Conservation (phyloP, 192 early-diverging fungal species). For the Coemansia sp. region DNA sequence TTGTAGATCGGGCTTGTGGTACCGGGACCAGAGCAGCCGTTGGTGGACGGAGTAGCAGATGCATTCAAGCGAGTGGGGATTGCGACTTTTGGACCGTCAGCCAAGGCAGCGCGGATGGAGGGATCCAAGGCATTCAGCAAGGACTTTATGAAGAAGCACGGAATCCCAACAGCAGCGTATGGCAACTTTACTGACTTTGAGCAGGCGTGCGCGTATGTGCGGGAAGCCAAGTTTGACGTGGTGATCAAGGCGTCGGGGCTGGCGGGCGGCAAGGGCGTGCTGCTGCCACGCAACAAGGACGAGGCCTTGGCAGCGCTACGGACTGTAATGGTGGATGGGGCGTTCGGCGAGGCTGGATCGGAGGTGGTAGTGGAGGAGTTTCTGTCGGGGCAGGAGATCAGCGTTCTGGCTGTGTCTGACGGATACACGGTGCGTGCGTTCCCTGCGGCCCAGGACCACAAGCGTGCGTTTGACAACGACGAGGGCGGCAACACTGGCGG, state of each 20-base stretch:
- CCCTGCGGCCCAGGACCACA: slow-evolving; percentile 98
- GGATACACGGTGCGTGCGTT: slow-evolving; percentile 90
- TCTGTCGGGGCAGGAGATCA: slow-evolving; percentile 91
- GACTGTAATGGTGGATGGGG: slow-evolving; percentile 86
- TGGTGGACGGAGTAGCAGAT: slow-evolving; percentile 87
- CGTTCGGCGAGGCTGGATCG: slow-evolving; percentile 86
- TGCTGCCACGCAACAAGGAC: slow-evolving; percentile 81
- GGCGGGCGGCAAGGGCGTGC: slow-evolving; percentile 97
- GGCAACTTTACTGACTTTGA: slow-evolving; percentile 81
- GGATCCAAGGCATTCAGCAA: slow-evolving; percentile 99
- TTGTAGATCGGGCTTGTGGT: slow-evolving; percentile 67
- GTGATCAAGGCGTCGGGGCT: slow-evolving; percentile 98
- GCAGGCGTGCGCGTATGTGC: slow-evolving; percentile 68
- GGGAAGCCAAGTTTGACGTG: slow-evolving; percentile 61
- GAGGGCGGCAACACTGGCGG: slow-evolving; percentile 96
- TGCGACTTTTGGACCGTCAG: slow-evolving; percentile 88
- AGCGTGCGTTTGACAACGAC: slow-evolving; percentile 94
- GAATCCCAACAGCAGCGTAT: slow-evolving; percentile 95
- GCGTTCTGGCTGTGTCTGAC: slow-evolving; percentile 88
- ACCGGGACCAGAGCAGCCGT: slow-evolving; percentile 94
- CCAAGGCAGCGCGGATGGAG: slow-evolving; percentile 88
- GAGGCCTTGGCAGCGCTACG: slow-evolving; percentile 86
- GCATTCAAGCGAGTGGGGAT: slow-evolving; percentile 76
- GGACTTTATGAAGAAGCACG: slow-evolving; percentile 96
- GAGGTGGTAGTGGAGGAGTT: slow-evolving; percentile 97